Base-by-base conservation (phyloP, 1,284 basidiomycete species). In the Tilletia walkeri region DNA sequence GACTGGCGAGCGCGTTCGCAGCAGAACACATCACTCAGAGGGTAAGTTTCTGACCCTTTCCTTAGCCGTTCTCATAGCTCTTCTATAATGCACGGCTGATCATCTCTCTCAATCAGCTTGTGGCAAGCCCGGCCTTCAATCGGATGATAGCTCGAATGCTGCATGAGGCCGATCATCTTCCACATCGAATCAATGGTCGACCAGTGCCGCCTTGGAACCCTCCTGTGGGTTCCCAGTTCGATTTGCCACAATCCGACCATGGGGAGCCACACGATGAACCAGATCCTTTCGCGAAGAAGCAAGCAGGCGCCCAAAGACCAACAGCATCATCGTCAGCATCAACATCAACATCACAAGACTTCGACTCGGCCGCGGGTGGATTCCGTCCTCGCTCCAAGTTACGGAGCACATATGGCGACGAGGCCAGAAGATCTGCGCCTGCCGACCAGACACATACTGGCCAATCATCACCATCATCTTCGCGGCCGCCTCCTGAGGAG, bases 91-190 rank as follows among this genome's bases (percentile, higher is more conserved):
- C 20, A 38, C 2, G 56, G 16, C 56, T 16, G 56, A 38, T 61
- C 6, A 18, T 20, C 5, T 38, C 2, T 67, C 9, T 16, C 38
- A 45, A 16, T 47, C 54, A 72, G 66, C 66, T 79, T 0, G 75
- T 75, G 48, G 66, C 70, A 49, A 78, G 76, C 14, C 78, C 78
- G 4, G 70, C 76, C 3, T 79, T 78, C 73, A 78, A 78, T 66
- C 69, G 75, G 41, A 49, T 76, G 34, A 75, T 79, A 54, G 76
- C 78, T 39, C 71, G 78, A 16, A 75, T 77, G 76, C 74, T 79
- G 39, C 78, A 79, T 71, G 78, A 79, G 36, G 73, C 75, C 48
- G 78, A 79, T 65, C 78, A 79, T 69, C 70, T 78, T 69, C 76
- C 76, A 18, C 73, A 76, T 39, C 65, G 78, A 16, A 36, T 79